phyloP scores from a whole-genome alignment of 805 yeast species.

The Ogataea pilisensis region DNA sequence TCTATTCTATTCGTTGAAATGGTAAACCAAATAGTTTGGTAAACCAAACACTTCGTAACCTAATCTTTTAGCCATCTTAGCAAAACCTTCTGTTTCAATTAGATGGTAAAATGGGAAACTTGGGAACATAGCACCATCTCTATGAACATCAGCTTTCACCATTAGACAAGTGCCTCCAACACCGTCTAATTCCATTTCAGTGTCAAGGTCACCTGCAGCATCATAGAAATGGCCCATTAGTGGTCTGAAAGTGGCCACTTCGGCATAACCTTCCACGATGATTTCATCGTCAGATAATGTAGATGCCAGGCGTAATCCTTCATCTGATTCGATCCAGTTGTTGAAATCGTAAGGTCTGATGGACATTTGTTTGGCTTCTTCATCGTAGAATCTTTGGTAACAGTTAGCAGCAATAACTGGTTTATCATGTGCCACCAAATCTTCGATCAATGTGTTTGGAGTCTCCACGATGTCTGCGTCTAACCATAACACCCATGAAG shows the following conservation, averaged over 20 bases:
- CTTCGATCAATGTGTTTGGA: constrained; percentile 79
- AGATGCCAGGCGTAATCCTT: constrained; percentile 71
- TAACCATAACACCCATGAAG: constrained; percentile 95
- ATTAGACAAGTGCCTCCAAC: constrained; percentile 97
- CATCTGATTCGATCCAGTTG: constrained; percentile 88
- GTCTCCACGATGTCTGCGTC: constrained; percentile 94
- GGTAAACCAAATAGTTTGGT: constrained; percentile 92
- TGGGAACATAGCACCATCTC: constrained; percentile 99
- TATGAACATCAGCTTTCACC: constrained; percentile 95
- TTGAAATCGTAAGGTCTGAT: constrained; percentile 92
- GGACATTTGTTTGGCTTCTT: constrained; percentile 44
- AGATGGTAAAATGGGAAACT: constrained; percentile 95
- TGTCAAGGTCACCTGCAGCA: constrained; percentile 52
- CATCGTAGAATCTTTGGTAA: constrained; percentile 74
- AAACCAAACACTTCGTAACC: constrained; percentile 90
- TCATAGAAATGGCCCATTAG: constrained; percentile 89
- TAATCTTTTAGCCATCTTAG: constrained; percentile 93
- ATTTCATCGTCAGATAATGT: constrained; percentile 82
- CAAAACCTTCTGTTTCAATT: constrained; percentile 97
- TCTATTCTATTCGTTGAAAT: constrained; percentile 86
- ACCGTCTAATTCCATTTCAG: constrained; percentile 87
- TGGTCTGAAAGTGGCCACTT: constrained; percentile 90
- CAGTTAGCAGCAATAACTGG: constrained; percentile 92
- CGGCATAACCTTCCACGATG: constrained; percentile 90
- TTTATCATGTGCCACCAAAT: constrained; percentile 77